Conservation (phyloP, 768 basidiomycete species). For the Fomitopsis pulvina region DNA sequence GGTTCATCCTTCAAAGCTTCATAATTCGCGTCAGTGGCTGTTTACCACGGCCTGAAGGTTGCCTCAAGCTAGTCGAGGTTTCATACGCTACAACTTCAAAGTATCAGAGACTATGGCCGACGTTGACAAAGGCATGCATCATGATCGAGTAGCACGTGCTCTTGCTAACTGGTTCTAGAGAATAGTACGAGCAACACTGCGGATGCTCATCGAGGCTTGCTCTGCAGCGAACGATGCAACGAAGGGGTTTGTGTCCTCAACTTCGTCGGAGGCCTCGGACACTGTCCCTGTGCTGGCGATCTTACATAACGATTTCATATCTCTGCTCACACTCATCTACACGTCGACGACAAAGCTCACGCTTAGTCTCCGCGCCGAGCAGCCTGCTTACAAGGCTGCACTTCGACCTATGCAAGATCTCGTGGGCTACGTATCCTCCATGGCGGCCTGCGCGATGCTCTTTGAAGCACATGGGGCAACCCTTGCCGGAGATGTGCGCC, state of each 20-base stretch:
- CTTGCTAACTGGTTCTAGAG: slow-evolving; percentile 8
- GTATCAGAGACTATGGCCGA: slow-evolving; percentile 8
- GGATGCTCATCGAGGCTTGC: slow-evolving; percentile 14
- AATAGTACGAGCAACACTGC: slow-evolving; percentile 14
- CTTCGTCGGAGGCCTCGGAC: slow-evolving; percentile 3
- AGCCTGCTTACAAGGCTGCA: slow-evolving; percentile 18
- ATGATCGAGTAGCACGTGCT: neutral
- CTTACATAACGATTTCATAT: slow-evolving; percentile 21
- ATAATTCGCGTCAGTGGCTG: too few species aligned
- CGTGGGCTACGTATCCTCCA: slow-evolving; percentile 14
- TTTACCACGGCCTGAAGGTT: too few species aligned
- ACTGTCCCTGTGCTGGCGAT: slow-evolving; percentile 8
- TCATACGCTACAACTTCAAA: neutral
- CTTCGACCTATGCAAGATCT: slow-evolving; percentile 19
- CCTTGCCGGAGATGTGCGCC: slow-evolving; percentile 15
- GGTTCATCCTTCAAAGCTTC: neutral
- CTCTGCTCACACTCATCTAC: slow-evolving; percentile 22
- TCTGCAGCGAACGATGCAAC: slow-evolving; percentile 14
- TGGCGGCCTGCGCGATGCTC: slow-evolving; percentile 23
- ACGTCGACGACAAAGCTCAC: slow-evolving; percentile 21
- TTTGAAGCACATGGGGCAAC: slow-evolving; percentile 20
- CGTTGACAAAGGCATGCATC: slow-evolving; percentile 12
- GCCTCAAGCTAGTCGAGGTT: too few species aligned
- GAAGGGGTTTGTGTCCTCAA: slow-evolving; percentile 6
- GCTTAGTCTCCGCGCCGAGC: slow-evolving; percentile 18